Conservation (phyloP, 2,329 filamentous ascomycete genomes). For the Cercospora brassicicola region DNA sequence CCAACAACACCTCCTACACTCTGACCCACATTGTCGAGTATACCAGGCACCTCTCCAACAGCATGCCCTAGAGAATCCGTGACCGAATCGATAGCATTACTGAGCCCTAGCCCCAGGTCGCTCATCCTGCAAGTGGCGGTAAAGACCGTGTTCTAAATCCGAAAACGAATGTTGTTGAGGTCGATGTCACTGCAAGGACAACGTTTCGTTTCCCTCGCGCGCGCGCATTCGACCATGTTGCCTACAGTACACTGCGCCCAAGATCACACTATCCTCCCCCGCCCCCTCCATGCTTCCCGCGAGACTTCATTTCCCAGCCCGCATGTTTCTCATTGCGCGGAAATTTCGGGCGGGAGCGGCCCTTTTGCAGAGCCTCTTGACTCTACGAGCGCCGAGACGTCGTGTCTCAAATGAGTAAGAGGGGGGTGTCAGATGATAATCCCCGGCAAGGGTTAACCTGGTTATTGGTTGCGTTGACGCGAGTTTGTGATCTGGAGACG, state of each 20-base stretch:
- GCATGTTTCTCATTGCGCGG: not conserved
- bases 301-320: not conserved
- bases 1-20: conserved; percentile 15
- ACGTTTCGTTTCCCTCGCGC: not conserved
- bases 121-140: not conserved
- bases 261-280: not conserved
- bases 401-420: not conserved
- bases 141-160: not conserved
- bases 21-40: conserved; percentile 9
- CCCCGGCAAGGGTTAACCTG: not conserved
- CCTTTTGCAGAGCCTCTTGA: not conserved
- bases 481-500: not conserved
- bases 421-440: no score
- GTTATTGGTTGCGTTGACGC: not conserved
- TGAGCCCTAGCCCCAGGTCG: conserved; percentile 8
- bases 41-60: not conserved
- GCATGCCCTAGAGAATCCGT: not conserved
- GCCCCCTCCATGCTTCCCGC: not conserved
- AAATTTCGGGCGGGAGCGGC: conserved; percentile 1
- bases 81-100: not conserved
- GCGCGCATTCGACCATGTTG: not conserved
- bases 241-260: not conserved
- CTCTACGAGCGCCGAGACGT: not conserved
- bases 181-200: not conserved
- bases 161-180: not conserved